Base-by-base conservation (phyloP, 2,329 filamentous ascomycete genomes). In the Knoxdaviesia capensis region DNA sequence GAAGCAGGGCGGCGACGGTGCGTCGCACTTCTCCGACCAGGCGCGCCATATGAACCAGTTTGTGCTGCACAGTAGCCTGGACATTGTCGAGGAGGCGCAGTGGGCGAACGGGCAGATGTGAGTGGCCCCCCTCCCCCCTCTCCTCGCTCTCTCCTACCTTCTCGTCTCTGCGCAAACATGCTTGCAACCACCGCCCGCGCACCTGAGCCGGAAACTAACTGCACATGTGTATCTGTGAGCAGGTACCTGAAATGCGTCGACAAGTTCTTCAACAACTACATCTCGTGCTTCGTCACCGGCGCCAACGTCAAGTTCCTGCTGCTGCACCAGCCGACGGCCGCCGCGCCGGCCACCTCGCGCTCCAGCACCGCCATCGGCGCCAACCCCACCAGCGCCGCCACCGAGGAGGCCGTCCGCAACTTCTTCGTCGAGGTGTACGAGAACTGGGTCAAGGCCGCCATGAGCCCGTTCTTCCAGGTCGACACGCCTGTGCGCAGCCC, bases 161-260 rank as follows among this genome's bases (percentile, higher is more conserved):
- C 47, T 47, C 31, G 50, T 48, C 20, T 36, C 28, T 29, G 30
- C n/a, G 11, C 39, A 5, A 5, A 20, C 20, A 20, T 20, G 20
- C 20, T 20, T 20, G 20, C 20, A 37, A 11, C 47, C 34, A 37
- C 9, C 34, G 10, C 6, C 31, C 8, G n/a, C 8, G n/a, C 6
- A 7, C 7, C 33, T 44, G 29, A 6, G 20, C 37, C 32, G 34
- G 39, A 39, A 8, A 37, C 41, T 39, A 43, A 41, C 36, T 46
- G 9, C 43, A 34, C 8, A 2, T 20, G 20, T 20, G 20, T 3
- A 20, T 7, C 30, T 20, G 9, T 5, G 7, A 8, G 31, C 48
- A 92, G 84, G 76, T 94, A 96, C 59, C 77, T 98, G 49, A 96
- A 94, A 60, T 83, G 84, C 59, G 80, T 96, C 60, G 90, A 98